A percentile compares a stretch with the other conserved stretches of the same genome.
Evolutionary conservation across 2,329 filamentous ascomycete genomes (phyloP).

Genomic region (Leptographium procerum): DNA sequence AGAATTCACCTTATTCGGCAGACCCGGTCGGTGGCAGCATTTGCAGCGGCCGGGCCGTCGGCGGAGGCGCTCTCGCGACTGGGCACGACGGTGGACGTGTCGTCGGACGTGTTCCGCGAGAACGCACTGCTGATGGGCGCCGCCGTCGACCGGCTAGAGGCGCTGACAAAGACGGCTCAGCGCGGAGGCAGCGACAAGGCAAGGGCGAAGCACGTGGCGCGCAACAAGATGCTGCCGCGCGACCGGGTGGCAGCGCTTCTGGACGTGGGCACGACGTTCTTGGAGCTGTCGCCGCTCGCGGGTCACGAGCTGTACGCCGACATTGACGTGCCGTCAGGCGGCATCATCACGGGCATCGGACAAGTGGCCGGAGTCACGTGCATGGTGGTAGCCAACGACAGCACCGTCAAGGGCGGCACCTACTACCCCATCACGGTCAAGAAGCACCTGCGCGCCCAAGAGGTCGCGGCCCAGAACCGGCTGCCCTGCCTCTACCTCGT

Average conservation of each 20-base stretch:
- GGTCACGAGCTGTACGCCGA: slow-evolving; percentile 64
- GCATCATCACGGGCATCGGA: slow-evolving; percentile 86
- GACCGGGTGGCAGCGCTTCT: slow-evolving; percentile 80
- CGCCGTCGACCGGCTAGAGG: slow-evolving; percentile 55
- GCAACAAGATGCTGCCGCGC: slow-evolving; percentile 89
- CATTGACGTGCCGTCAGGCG: slow-evolving; percentile 74
- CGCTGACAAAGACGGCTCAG: slow-evolving; percentile 59
- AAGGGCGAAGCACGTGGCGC: slow-evolving; percentile 71
- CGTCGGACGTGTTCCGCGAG: slow-evolving; percentile 67
- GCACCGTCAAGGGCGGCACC: slow-evolving; percentile 92
- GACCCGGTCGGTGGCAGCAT: slow-evolving; percentile 48
- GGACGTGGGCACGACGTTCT: slow-evolving; percentile 79
- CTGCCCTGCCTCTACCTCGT: slow-evolving; percentile 88
- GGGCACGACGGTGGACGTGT: slow-evolving; percentile 63
- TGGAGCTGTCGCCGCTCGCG: slow-evolving; percentile 89
- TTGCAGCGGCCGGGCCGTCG: slow-evolving; percentile 72
- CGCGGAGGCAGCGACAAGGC: slow-evolving; percentile 73
- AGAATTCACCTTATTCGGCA: neutral
- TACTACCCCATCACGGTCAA: slow-evolving; percentile 97
- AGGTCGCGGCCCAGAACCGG: slow-evolving; percentile 79
- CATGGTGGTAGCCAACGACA: slow-evolving; percentile 91
- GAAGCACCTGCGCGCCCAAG: slow-evolving; percentile 89
- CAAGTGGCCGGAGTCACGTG: slow-evolving; percentile 84
- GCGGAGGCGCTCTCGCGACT: slow-evolving; percentile 68
- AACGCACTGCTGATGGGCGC: slow-evolving; percentile 70